A percentile compares a stretch with the other conserved stretches of the same genome.
These are phyloP conservation scores for Dittrichia graveolens DNA, from an alignment of 129 eudicot genomes.

Conservation along the genomic window DNA sequence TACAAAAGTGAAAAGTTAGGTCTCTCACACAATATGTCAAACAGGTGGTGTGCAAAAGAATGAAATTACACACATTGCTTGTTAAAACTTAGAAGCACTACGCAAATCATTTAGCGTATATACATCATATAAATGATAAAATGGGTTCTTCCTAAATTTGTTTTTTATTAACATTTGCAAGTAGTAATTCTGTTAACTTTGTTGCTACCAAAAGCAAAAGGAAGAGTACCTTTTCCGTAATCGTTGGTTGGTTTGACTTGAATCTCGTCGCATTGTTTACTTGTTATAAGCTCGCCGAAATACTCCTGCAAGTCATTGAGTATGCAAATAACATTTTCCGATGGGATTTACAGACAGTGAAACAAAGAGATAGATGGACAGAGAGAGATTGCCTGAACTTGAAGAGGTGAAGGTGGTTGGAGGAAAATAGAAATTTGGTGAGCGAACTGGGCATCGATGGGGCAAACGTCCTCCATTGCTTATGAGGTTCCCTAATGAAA, in stretches of 20 bases:
- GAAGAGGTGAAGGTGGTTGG: slow-evolving; percentile 49
- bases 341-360: background rate
- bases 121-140: background rate
- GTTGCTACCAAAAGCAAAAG: background rate
- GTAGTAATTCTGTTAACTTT: background rate
- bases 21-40: slow-evolving; percentile 21
- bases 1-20: background rate
- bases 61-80: background rate
- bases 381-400: slow-evolving; percentile 50
- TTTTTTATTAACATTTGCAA: slow-evolving; percentile 1
- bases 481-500: background rate
- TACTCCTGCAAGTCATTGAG: slow-evolving; percentile 50
- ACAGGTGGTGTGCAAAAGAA: slow-evolving; percentile 39
- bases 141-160: background rate
- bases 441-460: slow-evolving; percentile 54
- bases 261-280: slow-evolving; percentile 47
- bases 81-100: background rate
- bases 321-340: background rate
- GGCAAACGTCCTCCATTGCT: slow-evolving; percentile 43
- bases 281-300: slow-evolving; percentile 49
- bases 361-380: background rate
- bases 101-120: background rate
- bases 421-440: slow-evolving; percentile 67
- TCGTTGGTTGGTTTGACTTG: slow-evolving; percentile 55
- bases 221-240: slow-evolving; percentile 61